These are phyloP conservation scores for Fabrea salina DNA, from an alignment of 169 alveolate genomes.

Conservation along the genomic window DNA sequence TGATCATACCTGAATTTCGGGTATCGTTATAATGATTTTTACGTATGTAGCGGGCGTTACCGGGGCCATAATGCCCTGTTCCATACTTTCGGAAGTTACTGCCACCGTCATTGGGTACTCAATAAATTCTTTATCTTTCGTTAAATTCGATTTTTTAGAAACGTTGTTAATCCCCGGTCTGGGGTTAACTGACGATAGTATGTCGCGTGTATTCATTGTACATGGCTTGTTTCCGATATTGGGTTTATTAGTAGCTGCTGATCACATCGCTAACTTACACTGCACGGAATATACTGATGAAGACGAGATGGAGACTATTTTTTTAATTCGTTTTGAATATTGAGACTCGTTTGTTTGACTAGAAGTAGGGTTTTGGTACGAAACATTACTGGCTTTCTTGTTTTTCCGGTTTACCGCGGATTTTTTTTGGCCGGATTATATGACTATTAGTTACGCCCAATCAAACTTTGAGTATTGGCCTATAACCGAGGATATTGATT, in stretches of 20 bases:
- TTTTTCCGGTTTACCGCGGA: not conserved
- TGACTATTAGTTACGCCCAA: not conserved
- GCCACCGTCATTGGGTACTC: constrained; percentile 26
- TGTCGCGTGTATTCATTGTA: not conserved
- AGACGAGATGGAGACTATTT: not conserved
- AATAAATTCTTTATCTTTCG: not conserved
- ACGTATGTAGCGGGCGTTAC: constrained; percentile 18
- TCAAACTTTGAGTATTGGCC: constrained; percentile 23
- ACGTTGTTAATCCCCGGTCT: not conserved
- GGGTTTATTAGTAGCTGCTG: not conserved
- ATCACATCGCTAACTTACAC: not conserved
- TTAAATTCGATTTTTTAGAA: constrained; percentile 6
- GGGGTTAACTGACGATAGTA: constrained; percentile 16
- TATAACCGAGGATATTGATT: constrained; percentile 9
- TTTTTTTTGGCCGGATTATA: not conserved
- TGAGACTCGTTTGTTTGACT: constrained; percentile 2
- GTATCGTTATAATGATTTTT: not conserved
- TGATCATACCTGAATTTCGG: constrained; percentile 11
- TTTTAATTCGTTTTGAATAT: not conserved
- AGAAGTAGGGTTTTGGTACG: not conserved
- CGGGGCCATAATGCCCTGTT: constrained; percentile 28
- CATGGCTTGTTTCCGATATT: not conserved
- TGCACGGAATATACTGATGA: constrained; percentile 23
- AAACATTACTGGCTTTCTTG: not conserved
- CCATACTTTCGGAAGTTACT: constrained; percentile 1